Percentiles rank a stretch among this genome's conserved stretches.
phyloP scores from a whole-genome alignment of 2,329 filamentous ascomycete species.

The Gnomoniopsis sp. region DNA sequence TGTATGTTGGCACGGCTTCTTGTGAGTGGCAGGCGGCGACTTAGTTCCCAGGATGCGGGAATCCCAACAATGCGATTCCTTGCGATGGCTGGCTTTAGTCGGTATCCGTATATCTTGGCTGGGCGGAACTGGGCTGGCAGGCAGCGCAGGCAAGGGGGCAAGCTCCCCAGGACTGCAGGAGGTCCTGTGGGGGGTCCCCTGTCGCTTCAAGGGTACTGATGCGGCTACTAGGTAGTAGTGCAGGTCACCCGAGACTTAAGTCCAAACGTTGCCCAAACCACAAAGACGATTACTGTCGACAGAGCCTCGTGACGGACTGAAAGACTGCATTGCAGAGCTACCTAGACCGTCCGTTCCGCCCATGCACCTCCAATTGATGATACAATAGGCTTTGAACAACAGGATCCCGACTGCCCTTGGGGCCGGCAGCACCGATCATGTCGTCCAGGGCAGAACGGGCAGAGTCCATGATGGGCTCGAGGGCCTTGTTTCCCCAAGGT shows the following conservation, averaged over 20 bases:
- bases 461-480: conserved; percentile 41
- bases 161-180: background rate
- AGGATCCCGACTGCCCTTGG: conserved; percentile 30
- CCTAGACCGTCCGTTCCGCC: background rate
- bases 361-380: background rate
- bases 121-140: too few species aligned
- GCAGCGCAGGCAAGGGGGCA: too few species aligned
- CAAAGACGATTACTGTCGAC: background rate
- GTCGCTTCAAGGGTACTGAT: background rate
- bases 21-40: conserved; percentile 2
- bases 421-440: conserved; percentile 34
- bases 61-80: background rate
- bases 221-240: background rate
- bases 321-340: background rate
- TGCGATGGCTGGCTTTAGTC: background rate
- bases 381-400: conserved; percentile 4
- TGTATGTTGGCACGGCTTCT: background rate
- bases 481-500: conserved; percentile 71
- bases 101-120: too few species aligned
- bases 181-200: background rate
- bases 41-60: background rate
- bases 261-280: background rate
- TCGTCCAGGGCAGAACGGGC: conserved; percentile 32
- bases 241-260: background rate
- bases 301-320: background rate